These are phyloP conservation scores for Cymbopogon flexuosus DNA, from an alignment of 202 grass and related monocot genomes.

Conservation along the genomic window DNA sequence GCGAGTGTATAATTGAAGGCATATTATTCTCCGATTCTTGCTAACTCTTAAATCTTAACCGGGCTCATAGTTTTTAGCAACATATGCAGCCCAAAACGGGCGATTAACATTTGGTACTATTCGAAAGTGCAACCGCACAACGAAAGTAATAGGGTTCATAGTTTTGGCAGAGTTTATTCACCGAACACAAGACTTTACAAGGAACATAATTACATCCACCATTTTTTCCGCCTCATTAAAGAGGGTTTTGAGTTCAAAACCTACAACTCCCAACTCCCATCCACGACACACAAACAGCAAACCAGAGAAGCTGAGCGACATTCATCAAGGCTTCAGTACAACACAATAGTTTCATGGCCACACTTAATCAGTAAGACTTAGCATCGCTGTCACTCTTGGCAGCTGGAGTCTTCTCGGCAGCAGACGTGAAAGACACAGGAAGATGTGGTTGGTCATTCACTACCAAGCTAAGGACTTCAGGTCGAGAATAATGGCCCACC, in stretches of 20 bases:
- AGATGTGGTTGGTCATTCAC: constrained; percentile 55
- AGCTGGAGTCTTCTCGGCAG: constrained; percentile 21
- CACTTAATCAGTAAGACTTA: constrained; percentile 18
- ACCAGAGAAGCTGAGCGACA: background rate
- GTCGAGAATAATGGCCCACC: constrained; percentile 62
- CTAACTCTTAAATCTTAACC: too few species aligned
- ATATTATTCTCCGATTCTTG: too few species aligned
- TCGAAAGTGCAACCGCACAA: background rate
- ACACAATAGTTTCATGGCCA: background rate
- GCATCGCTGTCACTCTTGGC: constrained; percentile 11
- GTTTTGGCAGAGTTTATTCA: background rate
- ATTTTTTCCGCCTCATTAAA: background rate
- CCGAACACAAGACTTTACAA: background rate
- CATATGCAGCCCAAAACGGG: too few species aligned
- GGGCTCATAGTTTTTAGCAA: too few species aligned
- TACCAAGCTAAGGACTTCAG: constrained; percentile 57
- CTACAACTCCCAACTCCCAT: background rate
- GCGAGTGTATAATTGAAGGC: too few species aligned
- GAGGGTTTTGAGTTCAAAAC: background rate
- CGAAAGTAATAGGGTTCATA: background rate
- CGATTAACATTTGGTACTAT: too few species aligned
- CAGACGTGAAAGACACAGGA: constrained; percentile 55
- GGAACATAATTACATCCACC: background rate
- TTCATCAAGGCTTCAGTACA: background rate
- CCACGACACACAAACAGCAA: background rate